Conservation (phyloP, 2,329 filamentous ascomycete genomes). For the Monilinia fructicola region DNA sequence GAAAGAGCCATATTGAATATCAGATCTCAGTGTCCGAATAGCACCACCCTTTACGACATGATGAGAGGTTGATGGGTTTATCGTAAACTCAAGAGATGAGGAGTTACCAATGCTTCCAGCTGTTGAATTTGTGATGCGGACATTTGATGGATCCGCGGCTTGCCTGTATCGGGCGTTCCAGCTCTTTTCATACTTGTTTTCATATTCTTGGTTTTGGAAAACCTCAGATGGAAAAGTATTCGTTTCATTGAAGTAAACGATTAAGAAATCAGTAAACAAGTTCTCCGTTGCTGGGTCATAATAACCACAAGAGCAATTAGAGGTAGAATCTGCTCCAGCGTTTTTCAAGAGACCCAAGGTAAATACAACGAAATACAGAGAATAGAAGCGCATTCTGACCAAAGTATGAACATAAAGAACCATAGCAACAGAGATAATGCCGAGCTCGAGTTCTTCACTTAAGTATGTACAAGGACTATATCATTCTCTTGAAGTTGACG, state of each 20-base stretch:
- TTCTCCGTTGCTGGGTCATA: slow-evolving; percentile 43
- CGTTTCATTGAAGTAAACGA: slow-evolving; percentile 53
- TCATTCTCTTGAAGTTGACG: background rate
- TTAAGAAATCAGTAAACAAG: slow-evolving; percentile 49
- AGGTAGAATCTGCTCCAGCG: slow-evolving; percentile 28
- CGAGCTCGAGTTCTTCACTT: background rate
- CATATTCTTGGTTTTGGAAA: slow-evolving; percentile 45
- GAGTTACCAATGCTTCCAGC: background rate
- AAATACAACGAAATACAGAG: background rate
- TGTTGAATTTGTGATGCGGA: slow-evolving; percentile 13
- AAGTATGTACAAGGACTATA: slow-evolving; percentile 2
- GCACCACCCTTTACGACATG: slow-evolving; percentile 45
- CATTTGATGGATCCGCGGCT: slow-evolving; percentile 44
- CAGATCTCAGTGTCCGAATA: slow-evolving; percentile 45
- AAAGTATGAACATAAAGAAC: slow-evolving; percentile 1
- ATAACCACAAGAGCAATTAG: slow-evolving; percentile 48
- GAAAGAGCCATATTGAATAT: slow-evolving; percentile 51
- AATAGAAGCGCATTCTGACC: background rate
- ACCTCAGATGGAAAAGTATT: slow-evolving; percentile 36
- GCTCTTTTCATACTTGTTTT: slow-evolving; percentile 47
- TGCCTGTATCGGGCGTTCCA: slow-evolving; percentile 48
- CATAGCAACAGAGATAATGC: background rate
- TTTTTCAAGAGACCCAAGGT: background rate
- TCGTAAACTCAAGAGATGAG: slow-evolving; percentile 14
- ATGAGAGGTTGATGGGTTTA: slow-evolving; percentile 22